Evolutionary conservation across 192 early-diverging fungal genomes (phyloP).

Genomic region (Rhizoclosmatium sp.): DNA sequence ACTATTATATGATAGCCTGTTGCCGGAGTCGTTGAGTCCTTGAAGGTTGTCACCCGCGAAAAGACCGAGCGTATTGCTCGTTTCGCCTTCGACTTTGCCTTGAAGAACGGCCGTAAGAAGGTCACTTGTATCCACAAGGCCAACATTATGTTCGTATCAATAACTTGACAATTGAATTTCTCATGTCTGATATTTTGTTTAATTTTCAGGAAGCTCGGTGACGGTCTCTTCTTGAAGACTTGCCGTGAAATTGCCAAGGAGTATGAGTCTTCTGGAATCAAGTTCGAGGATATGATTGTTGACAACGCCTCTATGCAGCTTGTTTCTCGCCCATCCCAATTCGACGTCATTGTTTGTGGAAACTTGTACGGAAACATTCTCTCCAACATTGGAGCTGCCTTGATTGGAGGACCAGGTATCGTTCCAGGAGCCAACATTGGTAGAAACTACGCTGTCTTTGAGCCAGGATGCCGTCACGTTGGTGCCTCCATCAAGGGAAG

Average conservation of each 20-base stretch:
- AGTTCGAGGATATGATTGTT: conserved; percentile 99
- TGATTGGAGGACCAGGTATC: conserved; percentile 95
- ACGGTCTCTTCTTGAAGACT: conserved; percentile 96
- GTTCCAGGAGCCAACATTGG: conserved; percentile 99
- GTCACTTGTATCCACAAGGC: conserved; percentile 99
- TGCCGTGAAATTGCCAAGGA: conserved; percentile 96
- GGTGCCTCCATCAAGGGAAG: conserved; percentile 90
- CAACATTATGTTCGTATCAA: conserved; percentile 89
- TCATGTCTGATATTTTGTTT: neutral
- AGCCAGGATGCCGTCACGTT: conserved; percentile 98
- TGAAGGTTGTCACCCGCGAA: conserved; percentile 95
- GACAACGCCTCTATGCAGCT: conserved; percentile 99
- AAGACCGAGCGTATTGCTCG: conserved; percentile 99
- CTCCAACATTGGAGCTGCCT: conserved; percentile 96
- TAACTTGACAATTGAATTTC: neutral
- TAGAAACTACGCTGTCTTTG: conserved; percentile 95
- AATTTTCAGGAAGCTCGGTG: conserved; percentile 85
- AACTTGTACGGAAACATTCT: conserved; percentile 99
- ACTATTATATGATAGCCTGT: conserved; percentile 68
- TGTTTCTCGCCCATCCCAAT: conserved; percentile 96
- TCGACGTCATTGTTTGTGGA: conserved; percentile 99
- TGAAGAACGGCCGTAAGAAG: conserved; percentile 97
- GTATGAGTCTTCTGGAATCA: conserved; percentile 87
- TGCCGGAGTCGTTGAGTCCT: conserved; percentile 97
- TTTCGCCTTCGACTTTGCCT: conserved; percentile 98